Base-by-base conservation (phyloP, 106 monocot genomes). In the Gastrodia elata region DNA sequence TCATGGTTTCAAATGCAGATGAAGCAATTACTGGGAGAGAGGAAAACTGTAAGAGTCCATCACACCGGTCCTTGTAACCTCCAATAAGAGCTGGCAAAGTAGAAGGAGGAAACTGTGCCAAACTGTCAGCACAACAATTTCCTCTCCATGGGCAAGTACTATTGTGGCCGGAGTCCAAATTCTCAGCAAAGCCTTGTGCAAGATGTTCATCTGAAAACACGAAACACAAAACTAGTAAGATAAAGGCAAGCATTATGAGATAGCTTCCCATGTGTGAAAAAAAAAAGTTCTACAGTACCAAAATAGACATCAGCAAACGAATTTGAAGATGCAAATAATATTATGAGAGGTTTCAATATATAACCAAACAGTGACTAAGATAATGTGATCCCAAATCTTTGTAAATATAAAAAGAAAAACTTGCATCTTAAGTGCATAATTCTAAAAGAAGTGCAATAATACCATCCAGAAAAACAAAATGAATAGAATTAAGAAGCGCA, bases 101-200 rank as follows among this genome's bases (percentile, higher is more conserved):
- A 69, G 93, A 87, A 38, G 89, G 90, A 38, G 90, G 92, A 65
- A 98, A 93, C 68, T 98, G 97, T 58, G 86, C 93, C 81, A 98
- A 80, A 76, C 93, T 98, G 71, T 93, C 97, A 77, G 90, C 90
- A 77, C 97, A 98, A 81, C 83, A 83, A 77, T 85, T 98, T 52
- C 93, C 93, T 80, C 75, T 90, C 97, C 97, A 98, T 35, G 93
- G 93, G 58, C 97, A 98, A 20, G 71, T 72, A 48, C 61, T 71
- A 39, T 77, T 78, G 61, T 98, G 97, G 1, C 84, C 83, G 26
- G 75, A 65, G 76, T 93, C 91, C 80, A 98, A 84, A 56, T 92
- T 77, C 52, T 75, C 84, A 30, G 79, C 59, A 84, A 92, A 92
- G 24, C 71, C 73, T 79, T 82, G 86, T 74, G 69, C 83, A 71